phyloP scores from a whole-genome alignment of 2,329 filamentous ascomycete genomes.

The Epichloe sylvatica region DNA sequence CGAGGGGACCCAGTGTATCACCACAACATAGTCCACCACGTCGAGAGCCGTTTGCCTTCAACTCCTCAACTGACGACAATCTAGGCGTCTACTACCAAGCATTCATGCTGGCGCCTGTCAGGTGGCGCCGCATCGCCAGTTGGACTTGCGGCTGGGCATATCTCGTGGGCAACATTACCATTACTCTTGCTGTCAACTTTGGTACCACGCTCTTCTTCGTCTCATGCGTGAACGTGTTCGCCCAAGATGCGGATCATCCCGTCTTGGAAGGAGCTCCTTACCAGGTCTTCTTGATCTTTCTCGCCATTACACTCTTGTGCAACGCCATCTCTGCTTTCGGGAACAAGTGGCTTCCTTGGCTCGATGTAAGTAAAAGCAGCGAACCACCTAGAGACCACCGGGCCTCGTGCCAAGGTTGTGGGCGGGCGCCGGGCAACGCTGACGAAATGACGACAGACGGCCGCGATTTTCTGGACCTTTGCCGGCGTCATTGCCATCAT shows the following conservation, averaged over 20 bases:
- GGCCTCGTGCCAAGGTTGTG: slow-evolving; percentile 4
- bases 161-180: slow-evolving; percentile 67
- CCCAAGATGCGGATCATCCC: slow-evolving; percentile 26
- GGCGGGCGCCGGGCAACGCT: background rate
- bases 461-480: slow-evolving; percentile 64
- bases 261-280: slow-evolving; percentile 39
- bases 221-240: slow-evolving; percentile 42
- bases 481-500: slow-evolving; percentile 53
- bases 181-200: slow-evolving; percentile 72
- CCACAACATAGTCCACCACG: too few relatives aligned
- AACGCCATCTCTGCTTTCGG: slow-evolving; percentile 52
- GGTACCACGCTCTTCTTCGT: slow-evolving; percentile 55
- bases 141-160: slow-evolving; percentile 68
- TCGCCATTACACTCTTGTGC: slow-evolving; percentile 50
- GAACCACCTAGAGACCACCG: background rate
- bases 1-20: too few relatives aligned
- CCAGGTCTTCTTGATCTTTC: slow-evolving; percentile 59
- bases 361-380: slow-evolving; percentile 48
- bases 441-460: slow-evolving; percentile 29
- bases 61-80: background rate
- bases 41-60: too few relatives aligned
- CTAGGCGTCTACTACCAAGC: slow-evolving; percentile 59
- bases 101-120: slow-evolving; percentile 53
- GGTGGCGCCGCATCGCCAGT: slow-evolving; percentile 47
- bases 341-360: slow-evolving; percentile 50